These are phyloP conservation scores for Trametes maxima DNA, from an alignment of 768 basidiomycete species.

Conservation along the genomic window DNA sequence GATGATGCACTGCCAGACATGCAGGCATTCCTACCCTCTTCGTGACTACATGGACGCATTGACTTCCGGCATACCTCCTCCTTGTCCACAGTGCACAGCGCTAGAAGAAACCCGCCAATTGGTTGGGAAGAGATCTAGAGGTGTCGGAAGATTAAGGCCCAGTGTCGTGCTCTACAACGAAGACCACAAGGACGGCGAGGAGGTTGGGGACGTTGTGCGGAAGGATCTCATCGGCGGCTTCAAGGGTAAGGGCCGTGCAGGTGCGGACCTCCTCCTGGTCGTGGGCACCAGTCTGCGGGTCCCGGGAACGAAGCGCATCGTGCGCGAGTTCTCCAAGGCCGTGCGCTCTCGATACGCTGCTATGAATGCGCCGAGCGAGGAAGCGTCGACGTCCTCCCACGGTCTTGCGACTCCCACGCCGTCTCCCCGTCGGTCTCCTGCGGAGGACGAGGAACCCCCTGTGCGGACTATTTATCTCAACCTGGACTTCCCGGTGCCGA, in stretches of 20 bases:
- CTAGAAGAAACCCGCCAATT: slow-evolving; percentile 70
- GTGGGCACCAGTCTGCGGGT: slow-evolving; percentile 90
- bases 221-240: slow-evolving; percentile 75
- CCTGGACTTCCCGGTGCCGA: slow-evolving; percentile 82
- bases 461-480: slow-evolving; percentile 82
- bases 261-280: slow-evolving; percentile 84
- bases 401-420: slow-evolving; percentile 47
- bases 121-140: slow-evolving; percentile 76
- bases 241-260: slow-evolving; percentile 59
- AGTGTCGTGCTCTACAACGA: slow-evolving; percentile 93
- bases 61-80: slow-evolving; percentile 60
- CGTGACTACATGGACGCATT: slow-evolving; percentile 62
- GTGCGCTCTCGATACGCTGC: slow-evolving; percentile 54
- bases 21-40: slow-evolving; percentile 72
- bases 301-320: slow-evolving; percentile 90
- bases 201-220: slow-evolving; percentile 82
- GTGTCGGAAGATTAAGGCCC: slow-evolving; percentile 79
- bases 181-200: slow-evolving; percentile 82
- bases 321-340: slow-evolving; percentile 84
- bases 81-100: slow-evolving; percentile 78
- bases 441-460: slow-evolving; percentile 51
- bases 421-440: slow-evolving; percentile 44
- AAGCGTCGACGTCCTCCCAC: slow-evolving; percentile 29
- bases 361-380: slow-evolving; percentile 34
- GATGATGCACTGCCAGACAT: slow-evolving; percentile 77